Conservation (phyloP, 805 yeast genomes). For the Wilhelminamyces savonicus region DNA sequence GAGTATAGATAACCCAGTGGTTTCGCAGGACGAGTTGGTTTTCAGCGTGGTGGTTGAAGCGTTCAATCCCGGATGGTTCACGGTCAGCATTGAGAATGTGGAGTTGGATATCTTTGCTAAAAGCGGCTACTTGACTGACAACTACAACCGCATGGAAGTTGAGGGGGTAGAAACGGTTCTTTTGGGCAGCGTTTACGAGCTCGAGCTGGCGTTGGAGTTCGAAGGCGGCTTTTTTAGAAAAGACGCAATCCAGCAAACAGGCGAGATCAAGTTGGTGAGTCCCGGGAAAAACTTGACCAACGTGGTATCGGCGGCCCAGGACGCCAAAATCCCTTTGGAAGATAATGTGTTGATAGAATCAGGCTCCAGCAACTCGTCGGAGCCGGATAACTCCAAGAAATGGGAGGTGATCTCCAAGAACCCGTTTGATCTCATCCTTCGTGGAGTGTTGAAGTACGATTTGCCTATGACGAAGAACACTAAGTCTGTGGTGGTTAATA, state of each 20-base stretch:
- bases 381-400: conserved; percentile 40
- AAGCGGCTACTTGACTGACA: conserved; percentile 40
- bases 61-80: conserved; percentile 80
- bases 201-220: conserved; percentile 72
- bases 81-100: conserved; percentile 54
- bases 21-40: conserved; percentile 77
- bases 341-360: background rate
- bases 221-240: conserved; percentile 72
- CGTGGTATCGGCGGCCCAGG: conserved; percentile 1
- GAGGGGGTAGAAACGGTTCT: conserved; percentile 54
- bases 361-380: conserved; percentile 10
- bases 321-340: background rate
- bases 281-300: conserved; percentile 56
- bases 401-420: conserved; percentile 73
- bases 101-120: conserved; percentile 85
- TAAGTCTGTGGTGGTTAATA: conserved; percentile 57
- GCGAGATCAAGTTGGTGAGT: conserved; percentile 62
- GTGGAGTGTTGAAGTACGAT: conserved; percentile 76
- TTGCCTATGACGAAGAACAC: conserved; percentile 53
- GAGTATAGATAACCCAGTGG: conserved; percentile 63
- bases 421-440: conserved; percentile 79
- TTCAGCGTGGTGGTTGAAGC: conserved; percentile 76
- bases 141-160: conserved; percentile 1
- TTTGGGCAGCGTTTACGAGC: conserved; percentile 57
- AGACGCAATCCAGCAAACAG: conserved; percentile 50